Percentiles rank a stretch among this genome's conserved stretches.
phyloP scores from a whole-genome alignment of 2,329 filamentous ascomycete species.

The Fusarium musae region DNA sequence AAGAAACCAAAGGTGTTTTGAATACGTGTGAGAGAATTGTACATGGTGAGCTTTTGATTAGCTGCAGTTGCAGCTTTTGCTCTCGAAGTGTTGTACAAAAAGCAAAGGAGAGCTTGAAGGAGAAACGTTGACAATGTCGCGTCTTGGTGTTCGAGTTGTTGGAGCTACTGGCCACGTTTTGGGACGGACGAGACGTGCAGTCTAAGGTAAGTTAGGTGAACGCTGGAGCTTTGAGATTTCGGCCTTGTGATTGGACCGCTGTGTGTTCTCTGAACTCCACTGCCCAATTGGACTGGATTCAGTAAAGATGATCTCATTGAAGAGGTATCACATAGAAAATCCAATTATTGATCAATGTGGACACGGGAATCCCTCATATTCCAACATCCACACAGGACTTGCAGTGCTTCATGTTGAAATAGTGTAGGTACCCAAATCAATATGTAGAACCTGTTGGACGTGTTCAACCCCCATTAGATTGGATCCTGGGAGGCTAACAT shows the following conservation, averaged over 20 bases:
- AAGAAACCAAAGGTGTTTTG: conserved; percentile 99
- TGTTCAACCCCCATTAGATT: conserved; percentile 2
- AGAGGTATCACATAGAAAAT: not conserved
- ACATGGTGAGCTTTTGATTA: conserved; percentile 69
- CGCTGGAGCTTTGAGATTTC: conserved; percentile 31
- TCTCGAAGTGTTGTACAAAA: conserved; percentile 4
- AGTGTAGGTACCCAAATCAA: not conserved
- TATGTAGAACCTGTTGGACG: not conserved
- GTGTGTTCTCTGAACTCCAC: conserved; percentile 5
- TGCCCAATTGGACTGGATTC: not conserved
- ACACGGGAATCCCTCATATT: not conserved
- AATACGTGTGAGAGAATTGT: conserved; percentile 83
- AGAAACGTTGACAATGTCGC: conserved; percentile 27
- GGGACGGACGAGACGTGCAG: conserved; percentile 21
- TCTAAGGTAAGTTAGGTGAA: conserved; percentile 14
- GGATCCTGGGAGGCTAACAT: conserved; percentile 36
- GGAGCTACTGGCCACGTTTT: conserved; percentile 40
- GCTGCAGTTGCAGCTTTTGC: conserved; percentile 31
- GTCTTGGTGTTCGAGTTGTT: conserved; percentile 31
- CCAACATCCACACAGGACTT: not conserved
- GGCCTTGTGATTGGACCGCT: conserved; percentile 42
- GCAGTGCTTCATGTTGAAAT: not conserved
- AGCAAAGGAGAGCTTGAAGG: conserved; percentile 1
- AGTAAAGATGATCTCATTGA: not conserved
- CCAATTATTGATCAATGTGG: not conserved